Conservation (phyloP, 192 early-diverging fungal genomes). For the Mortierella claussenii region DNA sequence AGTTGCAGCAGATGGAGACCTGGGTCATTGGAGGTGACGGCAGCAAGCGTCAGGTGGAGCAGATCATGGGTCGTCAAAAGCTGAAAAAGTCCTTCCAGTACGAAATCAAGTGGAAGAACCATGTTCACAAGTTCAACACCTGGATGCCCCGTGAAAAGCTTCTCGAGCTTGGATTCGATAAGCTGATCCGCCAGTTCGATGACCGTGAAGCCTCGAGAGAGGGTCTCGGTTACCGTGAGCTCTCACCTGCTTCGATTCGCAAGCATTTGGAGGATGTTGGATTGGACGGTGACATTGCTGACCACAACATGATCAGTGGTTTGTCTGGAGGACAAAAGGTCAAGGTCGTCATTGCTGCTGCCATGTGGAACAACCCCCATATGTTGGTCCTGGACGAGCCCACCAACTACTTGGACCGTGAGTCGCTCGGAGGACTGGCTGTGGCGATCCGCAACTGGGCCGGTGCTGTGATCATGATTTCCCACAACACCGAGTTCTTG, state of each 20-base stretch:
- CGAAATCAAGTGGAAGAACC: constrained; percentile 77
- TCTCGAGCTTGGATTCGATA: constrained; percentile 81
- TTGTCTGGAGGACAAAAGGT: constrained; percentile 80
- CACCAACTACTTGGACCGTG: constrained; percentile 80
- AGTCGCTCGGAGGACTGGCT: constrained; percentile 80
- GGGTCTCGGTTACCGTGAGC: constrained; percentile 51
- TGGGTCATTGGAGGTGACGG: constrained; percentile 52
- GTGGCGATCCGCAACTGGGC: constrained; percentile 79
- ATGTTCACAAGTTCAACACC: constrained; percentile 82
- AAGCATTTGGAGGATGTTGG: constrained; percentile 59
- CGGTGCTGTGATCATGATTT: constrained; percentile 85
- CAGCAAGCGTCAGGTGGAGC: constrained; percentile 59
- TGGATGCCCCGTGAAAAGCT: constrained; percentile 75
- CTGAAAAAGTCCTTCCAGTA: constrained; percentile 74
- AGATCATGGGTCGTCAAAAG: constrained; percentile 74
- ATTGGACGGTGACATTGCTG: constrained; percentile 57
- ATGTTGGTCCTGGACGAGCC: constrained; percentile 82
- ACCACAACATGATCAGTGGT: constrained; percentile 69
- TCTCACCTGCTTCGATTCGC: constrained; percentile 52
- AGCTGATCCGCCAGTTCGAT: constrained; percentile 66
- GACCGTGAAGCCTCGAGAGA: constrained; percentile 62
- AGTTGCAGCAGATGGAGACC: constrained; percentile 54
- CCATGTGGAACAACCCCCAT: constrained; percentile 75
- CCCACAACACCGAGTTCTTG: constrained; percentile 84
- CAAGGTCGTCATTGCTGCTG: constrained; percentile 61